Conservation (phyloP, 73 alveolate species). For the Stentor coeruleus region DNA sequence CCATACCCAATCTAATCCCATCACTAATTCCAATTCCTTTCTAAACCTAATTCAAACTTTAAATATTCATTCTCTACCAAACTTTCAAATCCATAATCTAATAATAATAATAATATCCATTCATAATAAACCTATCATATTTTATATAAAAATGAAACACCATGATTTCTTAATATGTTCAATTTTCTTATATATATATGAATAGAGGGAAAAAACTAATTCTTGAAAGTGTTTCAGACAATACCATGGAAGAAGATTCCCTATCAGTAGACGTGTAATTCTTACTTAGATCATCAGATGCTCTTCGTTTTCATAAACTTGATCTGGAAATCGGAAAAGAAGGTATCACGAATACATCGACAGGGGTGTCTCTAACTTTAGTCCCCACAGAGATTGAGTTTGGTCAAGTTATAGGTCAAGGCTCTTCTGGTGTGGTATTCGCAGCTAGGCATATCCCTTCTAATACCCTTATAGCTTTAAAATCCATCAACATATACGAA, state of each 20-base stretch:
- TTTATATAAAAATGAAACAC: too few relatives aligned
- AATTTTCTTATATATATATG: too few relatives aligned
- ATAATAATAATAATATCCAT: too few relatives aligned
- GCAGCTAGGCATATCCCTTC: conserved; percentile 56
- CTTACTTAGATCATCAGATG: conserved; percentile 3
- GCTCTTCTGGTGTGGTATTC: conserved; percentile 64
- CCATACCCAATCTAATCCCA: too few relatives aligned
- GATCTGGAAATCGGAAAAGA: conserved; percentile 14
- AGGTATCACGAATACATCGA: conserved; percentile 22
- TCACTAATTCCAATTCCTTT: too few relatives aligned
- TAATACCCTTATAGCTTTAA: conserved; percentile 46
- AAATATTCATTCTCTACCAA: too few relatives aligned
- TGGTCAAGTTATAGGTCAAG: conserved; percentile 52
- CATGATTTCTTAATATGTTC: too few relatives aligned
- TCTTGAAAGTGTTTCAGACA: conserved; percentile 9
- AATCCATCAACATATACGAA: conserved; percentile 74
- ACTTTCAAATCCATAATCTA: too few relatives aligned
- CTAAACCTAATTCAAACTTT: too few relatives aligned
- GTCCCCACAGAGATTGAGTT: conserved; percentile 17
- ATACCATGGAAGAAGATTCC: conserved; percentile 20
- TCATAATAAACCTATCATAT: too few relatives aligned
- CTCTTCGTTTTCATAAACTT: conserved; percentile 20
- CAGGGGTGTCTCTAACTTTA: conserved; percentile 12
- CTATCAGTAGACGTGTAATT: conserved; percentile 27
- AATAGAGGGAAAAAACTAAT: not conserved